Evolutionary conservation across 1,284 basidiomycete species (phyloP), one percentile per base, ranked within the genome.

Genomic region (Ganoderma meredithae): DNA sequence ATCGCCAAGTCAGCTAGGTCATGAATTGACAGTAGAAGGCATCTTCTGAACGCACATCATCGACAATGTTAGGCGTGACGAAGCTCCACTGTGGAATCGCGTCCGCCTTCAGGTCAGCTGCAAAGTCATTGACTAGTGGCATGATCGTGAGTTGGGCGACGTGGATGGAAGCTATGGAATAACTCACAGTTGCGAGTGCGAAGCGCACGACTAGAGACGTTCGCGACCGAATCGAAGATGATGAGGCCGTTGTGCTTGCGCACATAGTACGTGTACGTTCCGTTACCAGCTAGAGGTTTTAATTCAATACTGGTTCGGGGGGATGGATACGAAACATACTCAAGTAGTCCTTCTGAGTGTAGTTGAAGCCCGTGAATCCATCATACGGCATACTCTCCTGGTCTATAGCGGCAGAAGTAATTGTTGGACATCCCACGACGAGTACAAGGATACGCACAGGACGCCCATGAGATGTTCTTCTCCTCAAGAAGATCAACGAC

Each of bases 201-300:
- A 10, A 78, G 70, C 7, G 82, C 81, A 40, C 89, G 86, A 0
- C 78, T 73, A 0, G 82, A 69, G 43, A 82, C 79, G 62, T 75
- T 75, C 7, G 83, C 80, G 47, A 89, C 78, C 0, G 84, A 84
- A 76, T 90, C 81, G 77, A 78, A 86, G 69, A 90, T 81, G 63
- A 86, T 82, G 61, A 85, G 79, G 0, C 89, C 88, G 76, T 90
- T 88, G 79, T 90, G 88, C 77, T 90, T 90, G 74, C 88, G 83
- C 59, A 84, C 82, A 71, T 88, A 88, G 77, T 84, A 86, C 19
- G 83, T 83, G 73, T 86, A 86, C 19, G 72, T 70, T 36, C 79
- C 76, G 2, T 77, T 74, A 27, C 73, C 72, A 1, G 81, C 65
- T 66, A 78, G 76, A 52, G 80, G 6, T 8, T 8, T 15, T 13